Evolutionary conservation across 73 alveolate genomes (phyloP).

Genomic region (Uronychia binucleata): DNA sequence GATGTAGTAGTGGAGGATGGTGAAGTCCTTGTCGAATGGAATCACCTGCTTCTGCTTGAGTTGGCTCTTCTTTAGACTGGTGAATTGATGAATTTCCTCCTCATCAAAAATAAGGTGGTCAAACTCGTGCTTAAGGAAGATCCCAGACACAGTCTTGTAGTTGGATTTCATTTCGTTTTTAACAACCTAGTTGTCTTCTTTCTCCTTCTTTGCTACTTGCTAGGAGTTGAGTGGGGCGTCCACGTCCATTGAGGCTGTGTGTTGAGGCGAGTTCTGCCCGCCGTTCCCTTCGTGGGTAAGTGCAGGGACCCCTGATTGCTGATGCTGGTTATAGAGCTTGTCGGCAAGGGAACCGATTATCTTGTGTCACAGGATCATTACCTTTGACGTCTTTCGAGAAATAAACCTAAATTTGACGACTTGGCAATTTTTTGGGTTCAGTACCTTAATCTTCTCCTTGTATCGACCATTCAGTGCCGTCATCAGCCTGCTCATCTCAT

Average conservation of each 20-base stretch:
- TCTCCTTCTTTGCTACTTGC: conserved; percentile 20
- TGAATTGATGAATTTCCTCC: conserved; percentile 52
- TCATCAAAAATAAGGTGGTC: conserved; percentile 60
- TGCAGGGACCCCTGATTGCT: too few species aligned
- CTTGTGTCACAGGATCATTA: neutral
- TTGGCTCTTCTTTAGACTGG: conserved; percentile 53
- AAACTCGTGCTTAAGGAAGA: conserved; percentile 40
- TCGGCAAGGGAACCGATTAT: conserved; percentile 77
- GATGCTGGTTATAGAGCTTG: conserved; percentile 41
- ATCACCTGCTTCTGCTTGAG: conserved; percentile 51
- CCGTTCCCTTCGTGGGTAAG: too few species aligned
- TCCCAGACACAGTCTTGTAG: conserved; percentile 51
- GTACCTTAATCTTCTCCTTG: conserved; percentile 74
- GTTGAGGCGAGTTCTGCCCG: conserved; percentile 12
- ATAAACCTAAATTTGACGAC: conserved; percentile 67
- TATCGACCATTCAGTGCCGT: conserved; percentile 67
- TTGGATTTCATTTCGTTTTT: conserved; percentile 24
- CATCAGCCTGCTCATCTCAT: conserved; percentile 92
- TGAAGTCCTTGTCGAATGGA: conserved; percentile 54
- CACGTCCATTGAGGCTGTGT: neutral
- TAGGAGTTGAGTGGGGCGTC: conserved; percentile 10
- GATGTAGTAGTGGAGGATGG: conserved; percentile 45
- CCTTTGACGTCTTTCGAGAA: conserved; percentile 69
- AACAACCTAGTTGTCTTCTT: conserved; percentile 7
- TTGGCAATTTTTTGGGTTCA: conserved; percentile 88